phyloP scores from a whole-genome alignment of 1,284 basidiomycete species.

The Sutorius eximius region DNA sequence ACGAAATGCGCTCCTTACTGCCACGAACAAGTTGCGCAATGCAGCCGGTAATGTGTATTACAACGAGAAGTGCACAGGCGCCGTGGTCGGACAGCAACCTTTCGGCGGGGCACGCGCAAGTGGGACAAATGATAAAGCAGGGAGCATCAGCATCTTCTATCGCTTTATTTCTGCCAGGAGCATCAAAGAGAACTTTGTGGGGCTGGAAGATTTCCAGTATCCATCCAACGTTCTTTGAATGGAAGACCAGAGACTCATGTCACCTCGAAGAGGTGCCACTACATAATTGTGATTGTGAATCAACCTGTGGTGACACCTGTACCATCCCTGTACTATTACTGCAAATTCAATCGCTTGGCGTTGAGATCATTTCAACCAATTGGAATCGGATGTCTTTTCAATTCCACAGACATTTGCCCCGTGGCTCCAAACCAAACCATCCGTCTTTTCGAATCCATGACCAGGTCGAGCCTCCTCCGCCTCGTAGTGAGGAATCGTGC shows the following conservation, averaged over 20 bases:
- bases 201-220: constrained; percentile 75
- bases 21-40: constrained; percentile 80
- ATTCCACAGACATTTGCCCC: background rate
- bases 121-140: constrained; percentile 98
- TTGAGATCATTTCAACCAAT: background rate
- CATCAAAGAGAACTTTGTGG: constrained; percentile 95
- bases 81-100: constrained; percentile 94
- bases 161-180: constrained; percentile 87
- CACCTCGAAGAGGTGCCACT: background rate
- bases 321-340: background rate
- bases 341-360: background rate
- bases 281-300: background rate
- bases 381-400: background rate
- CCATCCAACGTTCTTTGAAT: constrained; percentile 78
- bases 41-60: constrained; percentile 91
- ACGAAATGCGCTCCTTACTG: constrained; percentile 72
- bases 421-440: background rate
- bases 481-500: background rate
- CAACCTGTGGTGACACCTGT: background rate
- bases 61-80: constrained; percentile 96
- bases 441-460: background rate
- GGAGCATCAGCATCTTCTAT: constrained; percentile 88
- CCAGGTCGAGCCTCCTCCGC: background rate
- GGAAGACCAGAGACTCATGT: background rate
- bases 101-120: constrained; percentile 93